phyloP scores from a whole-genome alignment of 2,329 filamentous ascomycete genomes.

The Epichloe uncinata region DNA sequence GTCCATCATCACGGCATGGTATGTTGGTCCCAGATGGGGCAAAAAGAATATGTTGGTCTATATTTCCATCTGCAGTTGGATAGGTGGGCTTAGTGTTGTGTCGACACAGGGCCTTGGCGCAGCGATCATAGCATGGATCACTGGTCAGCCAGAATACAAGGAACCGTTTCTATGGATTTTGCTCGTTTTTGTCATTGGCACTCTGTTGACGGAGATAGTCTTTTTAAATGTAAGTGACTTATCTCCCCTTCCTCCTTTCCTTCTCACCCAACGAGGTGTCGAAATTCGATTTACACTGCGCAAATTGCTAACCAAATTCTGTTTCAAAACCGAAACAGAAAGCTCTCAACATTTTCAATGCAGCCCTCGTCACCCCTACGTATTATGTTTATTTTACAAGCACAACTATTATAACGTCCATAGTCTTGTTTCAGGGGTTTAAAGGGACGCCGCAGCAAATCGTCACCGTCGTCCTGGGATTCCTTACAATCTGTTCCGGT shows the following conservation, averaged over 20 bases:
- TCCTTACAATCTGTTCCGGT: slow-evolving; percentile 84
- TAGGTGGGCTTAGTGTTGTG: slow-evolving; percentile 89
- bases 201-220: slow-evolving; percentile 84
- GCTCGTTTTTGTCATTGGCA: slow-evolving; percentile 79
- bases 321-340: slow-evolving; percentile 48
- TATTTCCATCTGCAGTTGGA: slow-evolving; percentile 87
- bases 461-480: slow-evolving; percentile 81
- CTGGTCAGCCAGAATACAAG: slow-evolving; percentile 79
- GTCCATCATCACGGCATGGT: slow-evolving; percentile 59
- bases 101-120: slow-evolving; percentile 86
- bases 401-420: slow-evolving; percentile 86
- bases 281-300: too few relatives aligned
- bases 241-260: too few relatives aligned
- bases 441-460: slow-evolving; percentile 74
- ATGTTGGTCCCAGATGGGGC: slow-evolving; percentile 74
- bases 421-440: slow-evolving; percentile 86
- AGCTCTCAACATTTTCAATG: slow-evolving; percentile 95
- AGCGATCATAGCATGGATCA: slow-evolving; percentile 76
- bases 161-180: slow-evolving; percentile 95
- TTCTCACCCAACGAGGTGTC: too few relatives aligned
- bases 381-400: slow-evolving; percentile 99
- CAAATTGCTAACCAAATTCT: background rate
- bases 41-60: slow-evolving; percentile 98
- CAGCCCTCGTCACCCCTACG: slow-evolving; percentile 89
- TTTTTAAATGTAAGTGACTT: slow-evolving; percentile 68